Conservation (phyloP, 495 filamentous ascomycete genomes). For the Penicillium atrosanguineum region DNA sequence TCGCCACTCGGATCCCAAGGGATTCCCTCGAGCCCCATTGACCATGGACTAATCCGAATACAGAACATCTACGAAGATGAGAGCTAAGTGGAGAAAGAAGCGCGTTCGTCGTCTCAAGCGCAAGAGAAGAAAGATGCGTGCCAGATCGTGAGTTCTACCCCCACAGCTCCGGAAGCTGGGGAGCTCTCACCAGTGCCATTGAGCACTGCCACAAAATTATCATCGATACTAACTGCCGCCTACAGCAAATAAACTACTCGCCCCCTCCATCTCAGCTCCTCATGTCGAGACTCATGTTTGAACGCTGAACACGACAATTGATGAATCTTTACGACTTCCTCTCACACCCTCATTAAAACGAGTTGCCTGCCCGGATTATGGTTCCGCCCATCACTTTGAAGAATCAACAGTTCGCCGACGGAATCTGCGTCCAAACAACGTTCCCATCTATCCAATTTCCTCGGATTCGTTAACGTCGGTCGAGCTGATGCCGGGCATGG, state of each 20-base stretch:
- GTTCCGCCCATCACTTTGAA: slow-evolving; percentile 27
- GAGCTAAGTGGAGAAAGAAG: slow-evolving; percentile 99
- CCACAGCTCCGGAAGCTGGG: background rate
- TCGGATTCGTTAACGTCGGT: slow-evolving; percentile 31
- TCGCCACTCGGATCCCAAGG: slow-evolving; percentile 14
- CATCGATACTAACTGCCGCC: slow-evolving; percentile 25
- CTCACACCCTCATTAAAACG: slow-evolving; percentile 29
- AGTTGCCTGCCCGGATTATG: slow-evolving; percentile 26
- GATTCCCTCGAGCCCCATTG: background rate
- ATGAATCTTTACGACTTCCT: slow-evolving; percentile 38
- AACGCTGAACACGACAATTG: slow-evolving; percentile 46
- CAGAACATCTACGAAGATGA: slow-evolving; percentile 70
- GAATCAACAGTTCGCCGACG: slow-evolving; percentile 24
- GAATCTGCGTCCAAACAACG: slow-evolving; percentile 36
- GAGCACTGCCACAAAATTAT: background rate
- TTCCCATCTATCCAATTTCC: slow-evolving; percentile 21
- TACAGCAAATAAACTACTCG: slow-evolving; percentile 75
- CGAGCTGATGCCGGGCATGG: slow-evolving; percentile 18
- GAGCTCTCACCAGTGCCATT: slow-evolving; percentile 8
- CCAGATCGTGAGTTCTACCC: slow-evolving; percentile 66
- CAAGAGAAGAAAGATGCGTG: slow-evolving; percentile 99
- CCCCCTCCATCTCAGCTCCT: slow-evolving; percentile 60
- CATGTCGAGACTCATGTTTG: slow-evolving; percentile 42
- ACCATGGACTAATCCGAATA: slow-evolving; percentile 13
- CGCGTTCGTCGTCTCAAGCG: slow-evolving; percentile 94